Evolutionary conservation across 352 stramenopile species (phyloP), one percentile per base, ranked within the genome.

Genomic region (Phytophthora pistaciae): DNA sequence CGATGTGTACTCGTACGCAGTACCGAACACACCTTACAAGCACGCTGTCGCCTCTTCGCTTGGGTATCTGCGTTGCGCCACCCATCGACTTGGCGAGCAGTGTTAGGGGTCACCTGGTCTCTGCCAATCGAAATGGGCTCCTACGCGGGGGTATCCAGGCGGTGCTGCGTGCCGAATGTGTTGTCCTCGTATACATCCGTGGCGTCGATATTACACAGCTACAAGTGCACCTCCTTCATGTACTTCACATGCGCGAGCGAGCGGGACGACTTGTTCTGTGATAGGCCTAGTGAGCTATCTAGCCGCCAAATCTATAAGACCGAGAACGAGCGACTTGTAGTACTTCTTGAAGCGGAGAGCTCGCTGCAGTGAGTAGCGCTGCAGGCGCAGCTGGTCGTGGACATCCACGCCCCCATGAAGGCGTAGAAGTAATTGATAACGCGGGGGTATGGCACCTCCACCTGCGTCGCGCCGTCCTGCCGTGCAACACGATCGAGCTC

Each of bases 381-480:
- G 40, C 6, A 48, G 14, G 13, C 40, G 13, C 14, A 21, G 6
- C 40, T 48, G 40, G 40, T 21, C 40, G 14, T 48, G 40, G 14
- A 21, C 40, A 16, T 29, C 46, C 8, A 27, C 44, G 11, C 46
- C n/a, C 46, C 46, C 46, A 53, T 29, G 46, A 27, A 61, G 4
- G 36, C 18, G n/a, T 74, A 65, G 18, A 71, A 71, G 25, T 74
- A 55, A 18, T 65, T 70, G 1, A 62, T 29, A 1, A 66, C 42
- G 2, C 59, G 25, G 1, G 56, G 70, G 31, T 40, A 70, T 0
- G 29, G 27, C 0, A 71, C 61, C 16, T 68, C 60, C 0, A 46
- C 14, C n/a, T 74, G 49, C 29, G 52, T 33, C 4, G 8, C 21
- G 2, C 21, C 8, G 9, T 57, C 29, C 16, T 53, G 20, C 2